phyloP scores from a whole-genome alignment of 768 basidiomycete species.

The Panaeolus cyanescens region DNA sequence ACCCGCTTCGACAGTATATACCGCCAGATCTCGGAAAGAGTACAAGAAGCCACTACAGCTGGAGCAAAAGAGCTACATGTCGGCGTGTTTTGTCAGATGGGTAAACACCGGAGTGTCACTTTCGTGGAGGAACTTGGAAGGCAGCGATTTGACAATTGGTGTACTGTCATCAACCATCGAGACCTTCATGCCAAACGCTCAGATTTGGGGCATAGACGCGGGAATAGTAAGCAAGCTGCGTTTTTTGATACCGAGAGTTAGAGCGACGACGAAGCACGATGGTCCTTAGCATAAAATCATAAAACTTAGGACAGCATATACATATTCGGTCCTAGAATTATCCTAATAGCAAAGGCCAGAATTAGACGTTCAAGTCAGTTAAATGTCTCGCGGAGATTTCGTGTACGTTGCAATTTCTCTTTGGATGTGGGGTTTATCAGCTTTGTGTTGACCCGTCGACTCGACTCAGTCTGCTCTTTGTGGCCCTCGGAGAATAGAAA shows the following conservation, averaged over 20 bases:
- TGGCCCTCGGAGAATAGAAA: too few relatives aligned
- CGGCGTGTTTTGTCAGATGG: slow-evolving; percentile 26
- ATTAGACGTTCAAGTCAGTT: too few relatives aligned
- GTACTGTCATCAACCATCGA: slow-evolving; percentile 18
- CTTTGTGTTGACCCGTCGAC: too few relatives aligned
- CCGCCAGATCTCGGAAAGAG: slow-evolving; percentile 7
- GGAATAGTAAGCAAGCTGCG: not conserved
- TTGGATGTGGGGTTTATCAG: too few relatives aligned
- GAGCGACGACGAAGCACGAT: not conserved
- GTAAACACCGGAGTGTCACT: slow-evolving; percentile 28
- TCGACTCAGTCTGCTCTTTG: too few relatives aligned
- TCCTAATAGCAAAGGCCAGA: too few relatives aligned
- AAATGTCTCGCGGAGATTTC: too few relatives aligned
- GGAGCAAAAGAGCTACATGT: slow-evolving; percentile 14
- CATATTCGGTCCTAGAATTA: too few relatives aligned
- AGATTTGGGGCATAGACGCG: slow-evolving; percentile 1
- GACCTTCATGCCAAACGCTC: slow-evolving; percentile 21
- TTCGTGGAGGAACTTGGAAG: slow-evolving; percentile 26
- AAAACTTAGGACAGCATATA: too few relatives aligned
- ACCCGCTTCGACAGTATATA: slow-evolving; percentile 17
- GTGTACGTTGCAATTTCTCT: too few relatives aligned
- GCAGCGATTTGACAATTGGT: slow-evolving; percentile 20
- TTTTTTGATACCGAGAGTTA: not conserved
- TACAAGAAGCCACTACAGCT: slow-evolving; percentile 12
- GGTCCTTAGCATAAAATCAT: too few relatives aligned